A percentile compares a stretch with the other conserved stretches of the same genome.
These are phyloP conservation scores for Umbelopsis isabellina DNA, from an alignment of 192 early-diverging fungal genomes.

Conservation along the genomic window DNA sequence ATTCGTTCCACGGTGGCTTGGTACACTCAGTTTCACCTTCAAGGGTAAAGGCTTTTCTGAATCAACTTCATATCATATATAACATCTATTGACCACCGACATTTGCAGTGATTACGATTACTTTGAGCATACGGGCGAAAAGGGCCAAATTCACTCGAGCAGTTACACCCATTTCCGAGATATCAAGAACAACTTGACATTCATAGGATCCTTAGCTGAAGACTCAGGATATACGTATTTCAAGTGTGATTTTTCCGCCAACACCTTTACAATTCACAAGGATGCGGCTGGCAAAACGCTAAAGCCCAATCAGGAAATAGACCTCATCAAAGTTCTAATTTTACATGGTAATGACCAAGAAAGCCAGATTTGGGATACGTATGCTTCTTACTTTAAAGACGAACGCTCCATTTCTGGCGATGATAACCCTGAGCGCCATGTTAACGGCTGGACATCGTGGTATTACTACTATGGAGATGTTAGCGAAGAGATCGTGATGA, in stretches of 20 bases:
- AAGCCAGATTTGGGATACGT: conserved; percentile 34
- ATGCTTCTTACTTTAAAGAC: conserved; percentile 35
- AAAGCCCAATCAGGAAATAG: neutral
- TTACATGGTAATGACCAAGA: conserved; percentile 31
- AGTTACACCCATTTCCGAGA: conserved; percentile 50
- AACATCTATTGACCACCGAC: neutral
- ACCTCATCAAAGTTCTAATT: conserved; percentile 26
- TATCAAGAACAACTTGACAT: conserved; percentile 30
- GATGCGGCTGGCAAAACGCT: conserved; percentile 47
- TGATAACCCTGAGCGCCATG: conserved; percentile 36
- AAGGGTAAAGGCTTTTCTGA: conserved; percentile 40
- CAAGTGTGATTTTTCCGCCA: conserved; percentile 41
- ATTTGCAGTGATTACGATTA: conserved; percentile 44
- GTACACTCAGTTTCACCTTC: conserved; percentile 38
- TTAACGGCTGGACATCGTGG: conserved; percentile 57
- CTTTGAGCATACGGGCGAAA: conserved; percentile 44
- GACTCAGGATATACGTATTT: conserved; percentile 53
- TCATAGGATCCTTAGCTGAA: conserved; percentile 50
- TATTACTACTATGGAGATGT: conserved; percentile 57
- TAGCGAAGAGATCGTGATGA: conserved; percentile 42
- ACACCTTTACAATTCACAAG: conserved; percentile 43
- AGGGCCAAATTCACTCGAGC: conserved; percentile 52
- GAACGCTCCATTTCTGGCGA: conserved; percentile 23
- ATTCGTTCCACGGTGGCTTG: conserved; percentile 39
- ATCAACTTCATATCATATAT: neutral